Evolutionary conservation across 23 red algal species (phyloP).

Genomic region (Gracilaria caudata): DNA sequence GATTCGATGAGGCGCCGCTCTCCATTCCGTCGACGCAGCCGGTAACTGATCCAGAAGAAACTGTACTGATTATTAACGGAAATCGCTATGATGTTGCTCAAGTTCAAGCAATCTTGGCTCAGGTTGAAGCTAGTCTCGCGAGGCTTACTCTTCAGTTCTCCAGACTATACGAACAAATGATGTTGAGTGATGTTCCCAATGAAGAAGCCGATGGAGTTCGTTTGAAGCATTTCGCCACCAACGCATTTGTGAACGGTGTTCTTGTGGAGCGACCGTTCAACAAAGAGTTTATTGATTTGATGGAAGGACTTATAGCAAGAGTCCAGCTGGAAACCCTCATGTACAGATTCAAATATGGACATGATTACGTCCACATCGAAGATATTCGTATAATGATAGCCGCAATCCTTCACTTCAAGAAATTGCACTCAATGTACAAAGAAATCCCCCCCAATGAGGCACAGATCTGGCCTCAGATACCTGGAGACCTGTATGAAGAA

Average conservation of each 20-base stretch:
- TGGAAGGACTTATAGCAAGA: slow-evolving; percentile 19
- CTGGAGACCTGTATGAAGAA: slow-evolving; percentile 19
- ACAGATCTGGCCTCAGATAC: slow-evolving; percentile 18
- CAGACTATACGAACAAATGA: slow-evolving; percentile 23
- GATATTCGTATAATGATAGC: slow-evolving; percentile 33
- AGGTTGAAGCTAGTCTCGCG: slow-evolving; percentile 25
- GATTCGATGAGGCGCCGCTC: background rate
- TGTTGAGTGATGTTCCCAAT: slow-evolving; percentile 23
- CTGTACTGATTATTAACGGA: slow-evolving; percentile 16
- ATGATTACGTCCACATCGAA: slow-evolving; percentile 21
- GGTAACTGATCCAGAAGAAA: slow-evolving; percentile 5
- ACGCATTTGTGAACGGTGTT: slow-evolving; percentile 25
- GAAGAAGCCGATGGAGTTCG: slow-evolving; percentile 38
- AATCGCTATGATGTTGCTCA: background rate
- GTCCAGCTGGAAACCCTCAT: slow-evolving; percentile 23
- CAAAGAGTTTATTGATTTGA: slow-evolving; percentile 32
- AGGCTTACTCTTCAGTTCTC: slow-evolving; percentile 29
- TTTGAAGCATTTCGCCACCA: slow-evolving; percentile 36
- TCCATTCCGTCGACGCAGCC: background rate
- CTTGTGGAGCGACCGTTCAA: slow-evolving; percentile 22
- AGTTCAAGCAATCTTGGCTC: background rate
- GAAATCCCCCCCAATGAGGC: background rate
- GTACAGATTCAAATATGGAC: slow-evolving; percentile 33
- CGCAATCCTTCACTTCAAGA: slow-evolving; percentile 31
- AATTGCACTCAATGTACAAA: slow-evolving; percentile 14